Evolutionary conservation across 345 rosid species (phyloP).

Genomic region (Clarkia xantiana): DNA sequence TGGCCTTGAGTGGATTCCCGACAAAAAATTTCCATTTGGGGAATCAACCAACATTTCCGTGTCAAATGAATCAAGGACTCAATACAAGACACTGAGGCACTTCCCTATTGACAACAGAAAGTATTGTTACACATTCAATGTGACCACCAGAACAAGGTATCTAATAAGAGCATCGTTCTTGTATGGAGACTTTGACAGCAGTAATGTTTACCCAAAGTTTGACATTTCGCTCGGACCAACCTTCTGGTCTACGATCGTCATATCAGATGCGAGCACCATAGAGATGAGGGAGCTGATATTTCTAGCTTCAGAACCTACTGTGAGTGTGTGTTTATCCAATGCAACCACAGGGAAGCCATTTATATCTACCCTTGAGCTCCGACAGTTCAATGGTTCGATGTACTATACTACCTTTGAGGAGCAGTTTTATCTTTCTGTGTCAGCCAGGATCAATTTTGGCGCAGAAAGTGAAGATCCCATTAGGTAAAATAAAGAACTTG

Average conservation of each 20-base stretch:
- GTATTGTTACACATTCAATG: constrained; percentile 71
- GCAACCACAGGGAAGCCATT: constrained; percentile 97
- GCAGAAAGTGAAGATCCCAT: constrained; percentile 70
- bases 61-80: constrained; percentile 52
- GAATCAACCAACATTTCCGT: constrained; percentile 45
- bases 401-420: constrained; percentile 54
- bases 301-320: constrained; percentile 52
- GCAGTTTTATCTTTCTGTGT: constrained; percentile 51
- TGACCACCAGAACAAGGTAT: constrained; percentile 63
- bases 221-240: constrained; percentile 86
- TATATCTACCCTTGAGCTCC: constrained; percentile 95
- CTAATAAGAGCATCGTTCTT: constrained; percentile 90
- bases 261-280: constrained; percentile 57
- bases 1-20: constrained; percentile 76
- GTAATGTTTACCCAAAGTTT: constrained; percentile 83
- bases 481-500: constrained; percentile 37
- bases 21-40: constrained; percentile 47
- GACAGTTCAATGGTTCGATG: constrained; percentile 81
- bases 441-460: constrained; percentile 94
- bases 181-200: constrained; percentile 79
- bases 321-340: constrained; percentile 82
- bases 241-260: constrained; percentile 84
- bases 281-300: constrained; percentile 70
- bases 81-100: constrained; percentile 64
- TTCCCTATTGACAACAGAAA: constrained; percentile 89